Conservation (phyloP, 2,329 filamentous ascomycete genomes). For the Monilinia aucupariae region DNA sequence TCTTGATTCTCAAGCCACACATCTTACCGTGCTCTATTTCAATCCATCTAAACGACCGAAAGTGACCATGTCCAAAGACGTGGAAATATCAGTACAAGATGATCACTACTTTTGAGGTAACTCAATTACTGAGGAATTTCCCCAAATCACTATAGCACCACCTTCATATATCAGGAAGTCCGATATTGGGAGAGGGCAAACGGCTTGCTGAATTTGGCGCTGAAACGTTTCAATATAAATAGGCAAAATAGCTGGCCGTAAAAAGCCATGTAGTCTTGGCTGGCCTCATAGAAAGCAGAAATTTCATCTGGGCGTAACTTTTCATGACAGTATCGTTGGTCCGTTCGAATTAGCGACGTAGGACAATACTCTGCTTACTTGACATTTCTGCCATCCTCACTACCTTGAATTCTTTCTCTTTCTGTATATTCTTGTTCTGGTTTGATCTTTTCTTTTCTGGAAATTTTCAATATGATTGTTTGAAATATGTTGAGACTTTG, state of each 20-base stretch:
- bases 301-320: not conserved
- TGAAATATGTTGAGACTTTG: conserved; percentile 8
- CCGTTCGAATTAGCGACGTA: conserved; percentile 5
- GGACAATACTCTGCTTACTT: conserved; percentile 7
- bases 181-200: not conserved
- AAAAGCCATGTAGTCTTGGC: conserved; percentile 8
- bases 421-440: not conserved
- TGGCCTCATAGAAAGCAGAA: not conserved
- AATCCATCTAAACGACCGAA: not conserved
- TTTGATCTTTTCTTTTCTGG: not conserved
- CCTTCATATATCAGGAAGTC: not conserved
- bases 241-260: conserved; percentile 2
- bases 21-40: not conserved
- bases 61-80: not conserved
- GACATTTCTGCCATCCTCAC: not conserved
- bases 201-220: not conserved
- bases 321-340: not conserved
- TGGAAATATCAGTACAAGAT: not conserved
- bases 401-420: not conserved
- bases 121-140: not conserved
- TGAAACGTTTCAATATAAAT: not conserved
- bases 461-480: not conserved
- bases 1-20: not conserved
- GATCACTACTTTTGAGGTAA: not conserved
- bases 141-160: not conserved